phyloP scores from a whole-genome alignment of 306 rosid genomes.

The Casuarina equisetifolia region DNA sequence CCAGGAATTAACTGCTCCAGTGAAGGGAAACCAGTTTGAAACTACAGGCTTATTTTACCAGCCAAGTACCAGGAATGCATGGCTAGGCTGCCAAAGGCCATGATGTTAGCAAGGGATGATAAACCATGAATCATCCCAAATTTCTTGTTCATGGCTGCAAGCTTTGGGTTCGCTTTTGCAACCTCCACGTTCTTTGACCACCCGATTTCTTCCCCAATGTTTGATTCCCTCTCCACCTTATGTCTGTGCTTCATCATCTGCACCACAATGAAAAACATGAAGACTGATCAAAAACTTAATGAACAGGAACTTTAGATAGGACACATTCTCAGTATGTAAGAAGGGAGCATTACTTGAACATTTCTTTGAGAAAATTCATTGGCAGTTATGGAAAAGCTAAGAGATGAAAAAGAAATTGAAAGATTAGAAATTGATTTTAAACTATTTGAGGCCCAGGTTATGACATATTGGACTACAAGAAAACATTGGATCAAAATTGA shows the following conservation, averaged over 20 bases:
- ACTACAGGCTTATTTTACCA: constrained; percentile 71
- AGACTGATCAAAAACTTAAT: neutral
- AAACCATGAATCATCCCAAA: constrained; percentile 98
- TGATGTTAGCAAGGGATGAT: constrained; percentile 91
- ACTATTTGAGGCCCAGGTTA: neutral
- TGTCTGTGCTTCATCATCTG: constrained; percentile 98
- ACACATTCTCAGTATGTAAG: neutral
- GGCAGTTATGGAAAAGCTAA: neutral
- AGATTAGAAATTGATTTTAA: too few relatives aligned
- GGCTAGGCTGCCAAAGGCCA: constrained; percentile 93
- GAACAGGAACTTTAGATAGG: neutral
- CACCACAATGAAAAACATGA: constrained; percentile 32
- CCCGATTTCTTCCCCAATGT: constrained; percentile 88
- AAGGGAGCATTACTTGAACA: neutral
- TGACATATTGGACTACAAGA: neutral
- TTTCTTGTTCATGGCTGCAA: constrained; percentile 93
- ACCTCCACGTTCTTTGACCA: constrained; percentile 91
- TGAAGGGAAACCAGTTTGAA: constrained; percentile 24
- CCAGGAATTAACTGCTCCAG: constrained; percentile 25
- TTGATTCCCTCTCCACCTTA: constrained; percentile 85
- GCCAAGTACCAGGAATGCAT: constrained; percentile 98
- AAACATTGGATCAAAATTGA: neutral
- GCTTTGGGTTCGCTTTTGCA: constrained; percentile 84
- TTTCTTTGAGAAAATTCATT: neutral
- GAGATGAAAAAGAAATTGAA: neutral